Conservation (phyloP, 176 grass and related monocot genomes). For the Phoenix dactylifera region DNA sequence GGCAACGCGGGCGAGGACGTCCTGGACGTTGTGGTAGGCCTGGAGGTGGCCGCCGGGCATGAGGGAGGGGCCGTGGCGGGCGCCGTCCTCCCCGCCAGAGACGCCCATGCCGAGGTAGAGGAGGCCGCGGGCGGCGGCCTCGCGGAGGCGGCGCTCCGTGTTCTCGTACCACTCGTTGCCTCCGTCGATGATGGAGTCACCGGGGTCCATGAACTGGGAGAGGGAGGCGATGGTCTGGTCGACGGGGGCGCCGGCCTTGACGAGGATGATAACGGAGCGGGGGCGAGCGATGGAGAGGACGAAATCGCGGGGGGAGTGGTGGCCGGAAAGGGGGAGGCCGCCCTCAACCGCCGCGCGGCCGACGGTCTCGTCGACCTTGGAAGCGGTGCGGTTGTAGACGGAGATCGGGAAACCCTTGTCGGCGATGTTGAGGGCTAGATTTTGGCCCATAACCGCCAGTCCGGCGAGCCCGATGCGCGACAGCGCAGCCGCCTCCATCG, state of each 20-base stretch:
- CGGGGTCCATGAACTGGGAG: not conserved
- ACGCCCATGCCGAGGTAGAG: no score
- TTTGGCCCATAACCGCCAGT: constrained; percentile 3
- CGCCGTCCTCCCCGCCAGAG: no score
- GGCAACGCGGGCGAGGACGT: no score
- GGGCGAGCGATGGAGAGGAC: not conserved
- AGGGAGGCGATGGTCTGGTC: constrained; percentile 2
- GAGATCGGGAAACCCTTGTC: constrained; percentile 6
- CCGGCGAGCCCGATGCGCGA: constrained; percentile 2
- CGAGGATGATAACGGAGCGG: not conserved
- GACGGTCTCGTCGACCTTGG: constrained; percentile 4
- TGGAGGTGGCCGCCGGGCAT: no score
- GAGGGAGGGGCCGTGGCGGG: no score
- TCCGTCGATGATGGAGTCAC: not conserved
- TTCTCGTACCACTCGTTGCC: constrained; percentile 9
- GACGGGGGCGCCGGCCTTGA: not conserved
- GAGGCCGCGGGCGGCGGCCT: no score
- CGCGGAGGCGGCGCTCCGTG: no score
- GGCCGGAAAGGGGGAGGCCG: no score
- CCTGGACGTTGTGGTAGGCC: no score
- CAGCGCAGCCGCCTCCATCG: not conserved
- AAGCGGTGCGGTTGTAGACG: not conserved
- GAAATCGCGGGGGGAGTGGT: no score
- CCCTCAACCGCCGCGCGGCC: not conserved
- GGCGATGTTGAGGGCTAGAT: constrained; percentile 2